These are phyloP conservation scores for Themeda triandra DNA, from an alignment of 176 grass and related monocot genomes.

Conservation along the genomic window DNA sequence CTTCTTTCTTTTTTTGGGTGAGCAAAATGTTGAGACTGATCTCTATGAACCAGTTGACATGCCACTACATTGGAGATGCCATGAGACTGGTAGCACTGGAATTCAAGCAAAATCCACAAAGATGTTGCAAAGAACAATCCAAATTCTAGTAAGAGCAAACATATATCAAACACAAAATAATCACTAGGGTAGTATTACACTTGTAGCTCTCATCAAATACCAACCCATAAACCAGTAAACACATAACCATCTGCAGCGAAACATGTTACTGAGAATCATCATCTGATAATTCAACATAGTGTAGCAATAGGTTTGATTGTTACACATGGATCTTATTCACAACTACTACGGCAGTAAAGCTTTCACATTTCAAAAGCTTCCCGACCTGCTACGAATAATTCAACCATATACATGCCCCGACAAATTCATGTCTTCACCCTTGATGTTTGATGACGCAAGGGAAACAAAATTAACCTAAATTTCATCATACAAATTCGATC, in stretches of 20 bases:
- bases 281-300: not conserved
- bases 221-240: not conserved
- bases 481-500: not conserved
- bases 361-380: slow-evolving; percentile 4
- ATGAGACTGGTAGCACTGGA: not conserved
- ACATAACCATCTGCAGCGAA: not conserved
- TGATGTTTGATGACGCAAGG: not conserved
- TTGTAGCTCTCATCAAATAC: not conserved
- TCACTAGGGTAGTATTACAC: not conserved
- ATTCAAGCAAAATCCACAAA: not conserved
- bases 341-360: slow-evolving; percentile 5
- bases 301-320: slow-evolving; percentile 7
- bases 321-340: slow-evolving; percentile 28
- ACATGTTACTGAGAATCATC: not conserved
- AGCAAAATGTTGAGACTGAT: too few species aligned
- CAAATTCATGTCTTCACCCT: slow-evolving; percentile 2
- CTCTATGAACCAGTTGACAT: not conserved
- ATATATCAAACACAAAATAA: not conserved
- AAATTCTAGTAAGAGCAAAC: not conserved
- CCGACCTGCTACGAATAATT: not conserved
- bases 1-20: too few species aligned
- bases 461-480: not conserved
- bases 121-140: not conserved
- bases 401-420: not conserved
- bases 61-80: not conserved